Evolutionary conservation across 78 protist genomes (phyloP).

Genomic region (Dictyostelium citrinum): DNA sequence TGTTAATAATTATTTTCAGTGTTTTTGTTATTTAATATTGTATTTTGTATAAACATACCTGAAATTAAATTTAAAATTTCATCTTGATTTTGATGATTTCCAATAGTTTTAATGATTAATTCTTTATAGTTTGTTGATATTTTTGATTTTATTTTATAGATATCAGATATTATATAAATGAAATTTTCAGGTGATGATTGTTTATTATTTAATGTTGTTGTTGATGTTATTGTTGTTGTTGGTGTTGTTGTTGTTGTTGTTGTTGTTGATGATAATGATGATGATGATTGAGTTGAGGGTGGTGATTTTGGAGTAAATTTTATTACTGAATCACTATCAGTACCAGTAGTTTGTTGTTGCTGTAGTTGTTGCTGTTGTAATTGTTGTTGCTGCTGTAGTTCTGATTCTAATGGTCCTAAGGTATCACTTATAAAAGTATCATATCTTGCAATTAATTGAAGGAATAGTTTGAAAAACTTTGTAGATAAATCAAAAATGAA

Average conservation of each 20-base stretch:
- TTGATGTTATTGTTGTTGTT: neutral
- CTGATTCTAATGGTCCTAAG: neutral
- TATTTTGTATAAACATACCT: neutral
- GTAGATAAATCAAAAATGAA: constrained; percentile 38
- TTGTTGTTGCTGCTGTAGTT: neutral
- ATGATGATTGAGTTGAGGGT: neutral
- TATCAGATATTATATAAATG: constrained; percentile 29
- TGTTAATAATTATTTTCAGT: too few species aligned
- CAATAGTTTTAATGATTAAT: constrained; percentile 8
- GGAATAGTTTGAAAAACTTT: constrained; percentile 41
- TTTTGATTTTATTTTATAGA: constrained; percentile 10
- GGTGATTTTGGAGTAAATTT: neutral
- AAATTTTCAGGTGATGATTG: constrained; percentile 35
- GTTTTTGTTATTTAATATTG: neutral
- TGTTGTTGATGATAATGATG: neutral
- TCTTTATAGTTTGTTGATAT: constrained; percentile 3
- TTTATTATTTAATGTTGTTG: neutral
- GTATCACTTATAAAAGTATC: constrained; percentile 20
- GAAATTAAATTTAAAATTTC: neutral
- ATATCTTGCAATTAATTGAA: constrained; percentile 39
- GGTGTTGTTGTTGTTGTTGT: neutral
- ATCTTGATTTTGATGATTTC: constrained; percentile 1
- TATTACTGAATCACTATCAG: neutral
- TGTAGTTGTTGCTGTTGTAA: neutral
- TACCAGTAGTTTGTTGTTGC: neutral